Percentiles rank a stretch among this genome's conserved stretches.
phyloP scores from a whole-genome alignment of 352 stramenopile genomes.

The Pythium phragmitis region DNA sequence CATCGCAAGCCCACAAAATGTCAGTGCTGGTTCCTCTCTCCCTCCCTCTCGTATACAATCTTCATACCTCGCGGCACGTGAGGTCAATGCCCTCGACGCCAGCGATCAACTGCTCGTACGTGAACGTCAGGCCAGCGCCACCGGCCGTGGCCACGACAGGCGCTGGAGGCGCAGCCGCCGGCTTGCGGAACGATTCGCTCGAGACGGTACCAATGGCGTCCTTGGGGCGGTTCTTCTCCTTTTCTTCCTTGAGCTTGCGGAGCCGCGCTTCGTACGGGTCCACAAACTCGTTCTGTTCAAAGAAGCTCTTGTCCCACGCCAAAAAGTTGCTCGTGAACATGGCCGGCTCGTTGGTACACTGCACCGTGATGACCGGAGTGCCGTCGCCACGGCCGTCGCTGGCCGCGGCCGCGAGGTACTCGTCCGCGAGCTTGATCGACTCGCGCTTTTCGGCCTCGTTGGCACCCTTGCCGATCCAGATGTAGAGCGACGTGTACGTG shows the following conservation, averaged over 20 bases:
- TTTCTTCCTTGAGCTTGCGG: constrained; percentile 73
- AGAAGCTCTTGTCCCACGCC: constrained; percentile 83
- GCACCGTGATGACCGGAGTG: constrained; percentile 79
- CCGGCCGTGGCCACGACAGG: constrained; percentile 26
- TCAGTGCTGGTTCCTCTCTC: not conserved
- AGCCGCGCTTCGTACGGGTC: constrained; percentile 89
- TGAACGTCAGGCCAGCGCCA: constrained; percentile 41
- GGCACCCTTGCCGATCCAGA: constrained; percentile 86
- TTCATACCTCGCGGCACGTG: constrained; percentile 60
- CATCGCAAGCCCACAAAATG: not conserved
- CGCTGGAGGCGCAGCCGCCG: constrained; percentile 20
- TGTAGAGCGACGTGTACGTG: constrained; percentile 87
- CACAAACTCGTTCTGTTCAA: constrained; percentile 84
- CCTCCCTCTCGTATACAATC: not conserved
- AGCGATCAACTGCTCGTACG: constrained; percentile 64
- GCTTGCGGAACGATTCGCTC: constrained; percentile 40
- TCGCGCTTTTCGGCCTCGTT: constrained; percentile 79
- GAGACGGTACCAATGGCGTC: constrained; percentile 54
- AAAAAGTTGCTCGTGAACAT: constrained; percentile 92
- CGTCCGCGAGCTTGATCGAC: constrained; percentile 54
- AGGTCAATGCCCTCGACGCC: constrained; percentile 82
- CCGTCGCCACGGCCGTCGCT: constrained; percentile 82
- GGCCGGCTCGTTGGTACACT: constrained; percentile 78
- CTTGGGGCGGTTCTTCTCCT: constrained; percentile 68
- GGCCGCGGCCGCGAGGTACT: constrained; percentile 71